Conservation (phyloP, 352 stramenopile genomes). For the Pythium angustatum region DNA sequence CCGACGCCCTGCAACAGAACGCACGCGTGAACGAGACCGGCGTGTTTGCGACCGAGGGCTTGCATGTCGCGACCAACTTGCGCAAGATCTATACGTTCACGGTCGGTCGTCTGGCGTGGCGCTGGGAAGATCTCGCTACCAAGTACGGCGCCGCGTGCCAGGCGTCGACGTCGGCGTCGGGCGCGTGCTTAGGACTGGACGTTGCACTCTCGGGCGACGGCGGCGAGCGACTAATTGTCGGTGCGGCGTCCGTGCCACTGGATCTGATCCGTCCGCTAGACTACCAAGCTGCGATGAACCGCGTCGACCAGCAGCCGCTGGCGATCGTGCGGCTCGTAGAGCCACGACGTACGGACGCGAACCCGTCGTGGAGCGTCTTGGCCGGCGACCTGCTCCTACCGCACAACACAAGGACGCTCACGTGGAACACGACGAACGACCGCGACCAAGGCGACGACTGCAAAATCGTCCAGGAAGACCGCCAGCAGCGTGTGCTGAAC, state of each 20-base stretch:
- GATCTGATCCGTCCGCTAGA: background rate
- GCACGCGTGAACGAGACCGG: background rate
- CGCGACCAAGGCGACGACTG: background rate
- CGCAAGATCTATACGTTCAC: slow-evolving; percentile 15
- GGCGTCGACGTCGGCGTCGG: background rate
- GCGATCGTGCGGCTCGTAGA: background rate
- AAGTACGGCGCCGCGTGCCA: slow-evolving; percentile 8
- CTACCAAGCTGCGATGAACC: background rate
- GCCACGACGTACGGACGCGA: background rate
- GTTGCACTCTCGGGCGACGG: background rate
- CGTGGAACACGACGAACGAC: background rate
- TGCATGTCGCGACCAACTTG: slow-evolving; percentile 4
- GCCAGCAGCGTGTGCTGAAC: slow-evolving; percentile 12
- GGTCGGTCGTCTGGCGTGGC: slow-evolving; percentile 2
- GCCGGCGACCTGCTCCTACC: slow-evolving; percentile 9
- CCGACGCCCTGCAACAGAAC: slow-evolving; percentile 6
- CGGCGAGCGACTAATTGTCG: background rate
- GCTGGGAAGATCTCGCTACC: background rate
- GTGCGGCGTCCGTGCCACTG: background rate
- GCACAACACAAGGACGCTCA: background rate
- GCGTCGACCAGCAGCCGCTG: background rate
- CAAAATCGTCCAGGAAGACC: background rate
- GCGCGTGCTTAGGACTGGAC: background rate
- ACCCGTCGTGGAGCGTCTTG: background rate
- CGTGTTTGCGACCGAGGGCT: background rate